These are phyloP conservation scores for Melastoma candidum DNA, from an alignment of 441 rosid species.

Conservation along the genomic window DNA sequence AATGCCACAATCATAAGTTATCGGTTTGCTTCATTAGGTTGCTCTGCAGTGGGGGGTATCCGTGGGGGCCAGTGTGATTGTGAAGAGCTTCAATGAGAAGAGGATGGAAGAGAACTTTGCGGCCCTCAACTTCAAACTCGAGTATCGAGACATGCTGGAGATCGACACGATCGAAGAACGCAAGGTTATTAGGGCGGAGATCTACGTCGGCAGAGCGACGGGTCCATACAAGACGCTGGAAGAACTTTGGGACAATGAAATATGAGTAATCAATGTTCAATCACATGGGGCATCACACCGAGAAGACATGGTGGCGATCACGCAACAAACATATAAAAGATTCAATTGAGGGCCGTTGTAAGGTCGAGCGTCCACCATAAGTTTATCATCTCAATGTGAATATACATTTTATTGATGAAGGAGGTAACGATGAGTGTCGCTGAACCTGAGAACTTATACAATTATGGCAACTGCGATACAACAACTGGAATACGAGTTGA, in stretches of 20 bases:
- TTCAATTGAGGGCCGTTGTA: too few species aligned
- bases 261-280: slow-evolving; percentile 17
- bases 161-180: slow-evolving; percentile 50
- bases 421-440: too few species aligned
- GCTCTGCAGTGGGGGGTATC: slow-evolving; percentile 77
- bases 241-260: slow-evolving; percentile 76
- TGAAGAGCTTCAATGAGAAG: slow-evolving; percentile 56
- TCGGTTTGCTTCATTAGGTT: slow-evolving; percentile 16
- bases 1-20: too few species aligned
- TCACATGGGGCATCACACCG: too few species aligned
- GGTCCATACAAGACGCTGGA: slow-evolving; percentile 68
- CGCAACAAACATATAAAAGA: too few species aligned
- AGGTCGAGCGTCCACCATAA: too few species aligned
- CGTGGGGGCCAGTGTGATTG: slow-evolving; percentile 60
- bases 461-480: too few species aligned
- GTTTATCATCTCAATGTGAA: too few species aligned
- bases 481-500: too few species aligned
- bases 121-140: slow-evolving; percentile 39
- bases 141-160: slow-evolving; percentile 35
- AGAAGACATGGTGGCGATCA: too few species aligned
- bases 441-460: too few species aligned
- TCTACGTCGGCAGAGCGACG: slow-evolving; percentile 48
- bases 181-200: slow-evolving; percentile 81
- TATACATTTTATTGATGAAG: too few species aligned
- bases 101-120: slow-evolving; percentile 61